Conservation (phyloP, 2,329 filamentous ascomycete species). For the Fusarium sp. region DNA sequence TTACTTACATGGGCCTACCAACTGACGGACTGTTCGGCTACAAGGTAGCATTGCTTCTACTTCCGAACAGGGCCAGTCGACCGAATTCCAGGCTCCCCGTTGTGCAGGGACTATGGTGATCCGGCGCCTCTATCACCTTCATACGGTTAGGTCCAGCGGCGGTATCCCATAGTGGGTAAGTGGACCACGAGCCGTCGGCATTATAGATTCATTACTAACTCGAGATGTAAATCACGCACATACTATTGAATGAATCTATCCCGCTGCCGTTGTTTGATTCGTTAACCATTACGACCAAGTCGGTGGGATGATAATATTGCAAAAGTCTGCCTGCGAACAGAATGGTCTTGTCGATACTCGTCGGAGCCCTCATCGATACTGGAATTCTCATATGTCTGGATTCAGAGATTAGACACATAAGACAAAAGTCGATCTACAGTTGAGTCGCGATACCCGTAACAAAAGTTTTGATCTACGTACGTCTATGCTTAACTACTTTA, state of each 20-base stretch:
- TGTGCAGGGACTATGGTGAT: constrained; percentile 1
- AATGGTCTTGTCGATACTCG: too few relatives aligned
- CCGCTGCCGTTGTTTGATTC: constrained; percentile 4
- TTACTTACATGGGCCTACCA: background rate
- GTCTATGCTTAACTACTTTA: background rate
- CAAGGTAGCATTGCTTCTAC: background rate
- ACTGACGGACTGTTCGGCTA: background rate
- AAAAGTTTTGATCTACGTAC: background rate
- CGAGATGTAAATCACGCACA: background rate
- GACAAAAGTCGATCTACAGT: background rate
- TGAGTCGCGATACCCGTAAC: too few relatives aligned
- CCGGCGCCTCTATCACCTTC: constrained; percentile 19
- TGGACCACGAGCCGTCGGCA: background rate
- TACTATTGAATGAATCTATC: background rate
- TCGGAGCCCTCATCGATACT: too few relatives aligned
- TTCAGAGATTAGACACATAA: too few relatives aligned
- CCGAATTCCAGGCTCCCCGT: background rate
- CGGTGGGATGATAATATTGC: background rate
- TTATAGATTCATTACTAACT: background rate
- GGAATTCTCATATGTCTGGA: too few relatives aligned
- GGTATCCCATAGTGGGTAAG: constrained; percentile 1
- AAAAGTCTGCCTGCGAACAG: background rate
- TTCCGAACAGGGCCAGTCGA: background rate
- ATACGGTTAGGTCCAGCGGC: background rate
- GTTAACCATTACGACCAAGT: background rate